phyloP scores from a whole-genome alignment of 441 rosid species.

The Jatropha multifida region DNA sequence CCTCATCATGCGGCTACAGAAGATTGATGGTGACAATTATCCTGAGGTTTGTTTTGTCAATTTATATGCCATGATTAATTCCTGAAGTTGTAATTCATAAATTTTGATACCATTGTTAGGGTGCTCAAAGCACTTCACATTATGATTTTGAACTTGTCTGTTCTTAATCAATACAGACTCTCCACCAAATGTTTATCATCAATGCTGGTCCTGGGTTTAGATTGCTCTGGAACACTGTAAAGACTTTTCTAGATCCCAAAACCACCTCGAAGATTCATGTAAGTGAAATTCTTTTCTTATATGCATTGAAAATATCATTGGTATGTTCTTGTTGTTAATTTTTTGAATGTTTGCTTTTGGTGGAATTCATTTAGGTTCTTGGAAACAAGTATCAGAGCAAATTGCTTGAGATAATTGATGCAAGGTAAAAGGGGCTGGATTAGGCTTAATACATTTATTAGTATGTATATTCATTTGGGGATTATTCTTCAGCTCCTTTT shows the following conservation, averaged over 20 bases:
- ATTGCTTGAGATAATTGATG: constrained; percentile 89
- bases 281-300: constrained; percentile 24
- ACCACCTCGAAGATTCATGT: constrained; percentile 97
- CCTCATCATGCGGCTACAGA: constrained; percentile 83
- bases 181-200: constrained; percentile 95
- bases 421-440: constrained; percentile 49
- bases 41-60: constrained; percentile 64
- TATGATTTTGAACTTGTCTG: neutral
- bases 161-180: constrained; percentile 57
- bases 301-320: neutral
- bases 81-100: neutral
- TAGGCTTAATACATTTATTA: neutral
- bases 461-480: constrained; percentile 2
- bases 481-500: neutral
- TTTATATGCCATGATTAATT: neutral
- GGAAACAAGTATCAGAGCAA: constrained; percentile 95
- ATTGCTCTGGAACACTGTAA: constrained; percentile 90
- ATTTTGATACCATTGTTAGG: neutral
- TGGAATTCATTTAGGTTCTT: constrained; percentile 62
- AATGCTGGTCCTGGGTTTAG: constrained; percentile 99
- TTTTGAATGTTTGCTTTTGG: neutral
- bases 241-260: constrained; percentile 91
- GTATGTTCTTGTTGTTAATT: neutral
- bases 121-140: constrained; percentile 3
- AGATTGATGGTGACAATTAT: constrained; percentile 93